Evolutionary conservation across 805 yeast genomes (phyloP).

Genomic region (Candida adriatica): DNA sequence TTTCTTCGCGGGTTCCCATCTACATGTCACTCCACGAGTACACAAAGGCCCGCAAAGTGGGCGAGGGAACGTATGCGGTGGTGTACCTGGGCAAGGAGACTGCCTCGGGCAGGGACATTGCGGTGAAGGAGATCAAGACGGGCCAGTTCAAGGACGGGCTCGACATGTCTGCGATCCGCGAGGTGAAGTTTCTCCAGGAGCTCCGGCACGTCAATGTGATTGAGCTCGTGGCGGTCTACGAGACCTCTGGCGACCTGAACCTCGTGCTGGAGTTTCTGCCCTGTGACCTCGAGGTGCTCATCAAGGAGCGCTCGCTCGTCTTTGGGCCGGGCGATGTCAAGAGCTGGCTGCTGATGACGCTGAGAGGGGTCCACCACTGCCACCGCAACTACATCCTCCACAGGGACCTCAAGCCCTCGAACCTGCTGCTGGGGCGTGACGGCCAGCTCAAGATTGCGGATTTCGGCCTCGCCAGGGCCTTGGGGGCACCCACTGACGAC

Average conservation of each 20-base stretch:
- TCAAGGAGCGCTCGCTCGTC: constrained; percentile 68
- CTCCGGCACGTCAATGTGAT: constrained; percentile 74
- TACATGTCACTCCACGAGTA: constrained; percentile 2
- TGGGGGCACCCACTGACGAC: constrained; percentile 69
- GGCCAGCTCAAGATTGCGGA: constrained; percentile 93
- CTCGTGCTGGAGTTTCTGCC: constrained; percentile 91
- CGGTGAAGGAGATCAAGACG: constrained; percentile 92
- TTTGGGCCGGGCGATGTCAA: constrained; percentile 86
- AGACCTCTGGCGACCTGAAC: constrained; percentile 57
- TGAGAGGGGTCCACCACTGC: constrained; percentile 92
- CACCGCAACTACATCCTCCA: constrained; percentile 88
- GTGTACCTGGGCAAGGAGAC: constrained; percentile 77
- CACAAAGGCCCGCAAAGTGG: constrained; percentile 68
- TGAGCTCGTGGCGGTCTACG: constrained; percentile 82
- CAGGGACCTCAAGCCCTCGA: constrained; percentile 90
- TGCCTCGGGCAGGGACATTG: constrained; percentile 54
- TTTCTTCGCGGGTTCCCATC: too few species aligned
- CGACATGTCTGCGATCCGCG: constrained; percentile 96
- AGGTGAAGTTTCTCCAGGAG: constrained; percentile 83
- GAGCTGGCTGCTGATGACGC: constrained; percentile 90
- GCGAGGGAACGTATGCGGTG: constrained; percentile 99
- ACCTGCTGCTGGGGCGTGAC: constrained; percentile 75
- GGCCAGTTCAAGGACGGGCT: constrained; percentile 93
- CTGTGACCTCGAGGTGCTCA: constrained; percentile 82
- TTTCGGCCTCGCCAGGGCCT: constrained; percentile 89